These are phyloP conservation scores for Kuraishia hungarica DNA, from an alignment of 805 yeast genomes.

Conservation along the genomic window DNA sequence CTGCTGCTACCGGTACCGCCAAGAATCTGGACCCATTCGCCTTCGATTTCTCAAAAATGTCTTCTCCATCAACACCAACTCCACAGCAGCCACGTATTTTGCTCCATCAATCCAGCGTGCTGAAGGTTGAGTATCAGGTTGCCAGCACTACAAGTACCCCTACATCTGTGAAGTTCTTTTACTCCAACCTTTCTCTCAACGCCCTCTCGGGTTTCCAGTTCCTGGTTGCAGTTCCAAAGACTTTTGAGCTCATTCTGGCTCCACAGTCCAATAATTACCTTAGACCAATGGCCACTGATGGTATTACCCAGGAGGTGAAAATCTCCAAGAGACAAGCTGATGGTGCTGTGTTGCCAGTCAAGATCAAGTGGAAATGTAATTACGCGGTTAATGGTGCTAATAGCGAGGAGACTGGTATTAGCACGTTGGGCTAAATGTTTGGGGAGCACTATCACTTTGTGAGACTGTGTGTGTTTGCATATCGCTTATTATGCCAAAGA, in stretches of 20 bases:
- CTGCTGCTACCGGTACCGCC: constrained; percentile 3
- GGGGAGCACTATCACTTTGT: constrained; percentile 10
- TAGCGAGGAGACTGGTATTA: constrained; percentile 52
- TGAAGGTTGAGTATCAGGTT: constrained; percentile 18
- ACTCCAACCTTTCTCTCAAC: constrained; percentile 33
- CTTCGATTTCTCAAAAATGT: constrained; percentile 17
- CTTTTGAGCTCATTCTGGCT: constrained; percentile 17
- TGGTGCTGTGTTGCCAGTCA: constrained; percentile 17
- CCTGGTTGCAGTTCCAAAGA: constrained; percentile 25
- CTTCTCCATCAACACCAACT: constrained; percentile 5
- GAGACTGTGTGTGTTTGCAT: constrained; percentile 19
- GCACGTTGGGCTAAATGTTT: constrained; percentile 12
- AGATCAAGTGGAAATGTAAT: constrained; percentile 69
- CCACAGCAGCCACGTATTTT: constrained; percentile 3
- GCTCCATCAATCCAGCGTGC: constrained; percentile 9
- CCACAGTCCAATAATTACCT: constrained; percentile 16
- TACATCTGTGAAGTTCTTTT: constrained; percentile 16
- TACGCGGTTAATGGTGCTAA: constrained; percentile 39
- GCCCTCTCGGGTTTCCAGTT: constrained; percentile 40
- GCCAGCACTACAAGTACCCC: constrained; percentile 11
- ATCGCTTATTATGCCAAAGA: not conserved
- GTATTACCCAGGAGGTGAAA: constrained; percentile 16
- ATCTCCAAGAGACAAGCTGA: constrained; percentile 11
- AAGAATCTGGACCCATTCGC: constrained; percentile 23
- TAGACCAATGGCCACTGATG: constrained; percentile 9